Evolutionary conservation across 306 rosid species (phyloP).

Genomic region (Begonia loranthoides): DNA sequence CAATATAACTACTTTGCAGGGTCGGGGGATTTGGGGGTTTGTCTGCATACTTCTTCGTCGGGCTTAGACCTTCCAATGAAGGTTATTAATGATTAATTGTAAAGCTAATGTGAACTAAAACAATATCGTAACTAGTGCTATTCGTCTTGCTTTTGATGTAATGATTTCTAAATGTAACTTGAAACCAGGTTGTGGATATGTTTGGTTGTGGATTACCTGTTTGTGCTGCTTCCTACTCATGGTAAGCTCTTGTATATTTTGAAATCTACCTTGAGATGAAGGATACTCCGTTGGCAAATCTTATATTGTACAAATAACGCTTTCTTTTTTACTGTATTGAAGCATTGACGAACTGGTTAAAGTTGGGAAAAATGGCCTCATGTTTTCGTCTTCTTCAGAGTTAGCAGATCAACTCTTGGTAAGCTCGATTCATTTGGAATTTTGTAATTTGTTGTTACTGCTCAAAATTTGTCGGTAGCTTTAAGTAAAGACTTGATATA

Average conservation of each 20-base stretch:
- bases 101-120: background rate
- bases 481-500: no score
- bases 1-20: conserved; percentile 38
- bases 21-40: conserved; percentile 87
- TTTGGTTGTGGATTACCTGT: conserved; percentile 98
- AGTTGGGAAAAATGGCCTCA: conserved; percentile 74
- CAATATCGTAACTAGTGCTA: background rate
- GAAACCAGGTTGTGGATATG: conserved; percentile 82
- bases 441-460: no score
- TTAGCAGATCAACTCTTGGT: conserved; percentile 93
- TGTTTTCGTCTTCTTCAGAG: conserved; percentile 85
- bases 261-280: no score
- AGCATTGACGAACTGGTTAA: conserved; percentile 84
- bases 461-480: no score
- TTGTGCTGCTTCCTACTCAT: conserved; percentile 95
- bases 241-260: conserved; percentile 29
- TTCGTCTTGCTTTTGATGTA: background rate
- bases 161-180: conserved; percentile 1
- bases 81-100: conserved; percentile 23
- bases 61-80: conserved; percentile 99
- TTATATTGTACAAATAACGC: no score
- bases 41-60: conserved; percentile 92
- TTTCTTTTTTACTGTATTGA: conserved; percentile 11
- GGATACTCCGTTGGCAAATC: no score
- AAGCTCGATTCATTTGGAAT: conserved; percentile 13